These are phyloP conservation scores for Xylaria sp. DNA, from an alignment of 2,329 filamentous ascomycete species.

Conservation along the genomic window DNA sequence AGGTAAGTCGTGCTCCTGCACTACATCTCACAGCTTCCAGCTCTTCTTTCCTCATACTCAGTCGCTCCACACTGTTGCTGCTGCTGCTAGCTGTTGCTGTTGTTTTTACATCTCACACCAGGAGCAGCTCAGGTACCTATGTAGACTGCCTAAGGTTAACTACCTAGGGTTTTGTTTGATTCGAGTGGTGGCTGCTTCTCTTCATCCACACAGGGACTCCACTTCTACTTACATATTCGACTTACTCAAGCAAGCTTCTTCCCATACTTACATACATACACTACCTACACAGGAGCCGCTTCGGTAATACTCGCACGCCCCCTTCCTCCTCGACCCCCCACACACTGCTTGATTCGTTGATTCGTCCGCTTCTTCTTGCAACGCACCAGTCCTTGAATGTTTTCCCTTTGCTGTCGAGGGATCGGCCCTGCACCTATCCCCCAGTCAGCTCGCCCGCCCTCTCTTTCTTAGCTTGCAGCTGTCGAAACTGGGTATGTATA, in stretches of 20 bases:
- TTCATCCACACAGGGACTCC: slow-evolving; percentile 16
- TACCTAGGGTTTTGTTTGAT: not conserved
- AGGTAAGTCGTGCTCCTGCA: not conserved
- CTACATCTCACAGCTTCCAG: not conserved
- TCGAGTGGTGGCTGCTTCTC: slow-evolving; percentile 6
- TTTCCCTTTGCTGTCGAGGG: slow-evolving; percentile 45
- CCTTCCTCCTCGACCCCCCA: slow-evolving; percentile 39
- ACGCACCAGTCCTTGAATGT: slow-evolving; percentile 44
- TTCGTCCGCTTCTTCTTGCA: slow-evolving; percentile 46
- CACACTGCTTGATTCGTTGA: slow-evolving; percentile 46
- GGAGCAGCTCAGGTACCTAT: not conserved
- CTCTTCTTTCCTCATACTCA: not conserved
- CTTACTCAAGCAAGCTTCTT: slow-evolving; percentile 30
- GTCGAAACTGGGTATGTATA: slow-evolving; percentile 44
- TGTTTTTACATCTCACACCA: slow-evolving; percentile 9
- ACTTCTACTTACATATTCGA: slow-evolving; percentile 9
- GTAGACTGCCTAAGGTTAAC: no score
- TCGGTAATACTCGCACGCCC: slow-evolving; percentile 46
- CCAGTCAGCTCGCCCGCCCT: slow-evolving; percentile 47
- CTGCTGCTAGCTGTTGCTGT: not conserved
- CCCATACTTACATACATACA: not conserved
- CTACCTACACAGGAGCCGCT: slow-evolving; percentile 41
- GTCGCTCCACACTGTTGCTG: slow-evolving; percentile 1
- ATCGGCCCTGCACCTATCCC: slow-evolving; percentile 49
- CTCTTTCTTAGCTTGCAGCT: slow-evolving; percentile 41